A percentile compares a stretch with the other conserved stretches of the same genome.
Evolutionary conservation across 441 rosid species (phyloP).

Genomic region (Aquilaria agallochum): DNA sequence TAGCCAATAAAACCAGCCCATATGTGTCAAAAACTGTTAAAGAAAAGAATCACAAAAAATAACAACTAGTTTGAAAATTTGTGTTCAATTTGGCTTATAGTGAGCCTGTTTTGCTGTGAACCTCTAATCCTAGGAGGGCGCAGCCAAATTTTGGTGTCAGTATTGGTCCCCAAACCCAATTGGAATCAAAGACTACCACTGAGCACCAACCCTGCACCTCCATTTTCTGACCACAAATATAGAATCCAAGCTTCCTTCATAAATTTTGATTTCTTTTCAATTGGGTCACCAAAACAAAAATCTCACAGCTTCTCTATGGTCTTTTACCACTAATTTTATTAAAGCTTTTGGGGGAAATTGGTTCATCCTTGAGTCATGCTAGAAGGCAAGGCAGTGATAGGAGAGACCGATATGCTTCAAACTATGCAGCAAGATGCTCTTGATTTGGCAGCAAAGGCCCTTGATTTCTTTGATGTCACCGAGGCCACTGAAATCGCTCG

Average conservation of each 20-base stretch:
- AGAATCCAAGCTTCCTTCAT: not conserved
- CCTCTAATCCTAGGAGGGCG: too few relatives aligned
- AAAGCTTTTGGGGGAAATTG: not conserved
- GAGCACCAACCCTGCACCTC: not conserved
- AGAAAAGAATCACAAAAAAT: not conserved
- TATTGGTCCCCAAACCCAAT: too few relatives aligned
- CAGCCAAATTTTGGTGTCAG: too few relatives aligned
- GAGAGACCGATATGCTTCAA: constrained; percentile 76
- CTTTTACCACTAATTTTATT: too few relatives aligned
- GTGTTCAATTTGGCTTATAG: constrained; percentile 12
- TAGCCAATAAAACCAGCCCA: constrained; percentile 19
- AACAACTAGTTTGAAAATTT: too few relatives aligned
- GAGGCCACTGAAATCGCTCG: constrained; percentile 66
- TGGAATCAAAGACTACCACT: too few relatives aligned
- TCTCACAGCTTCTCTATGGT: constrained; percentile 4
- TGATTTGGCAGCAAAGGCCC: constrained; percentile 65
- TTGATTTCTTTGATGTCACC: constrained; percentile 73
- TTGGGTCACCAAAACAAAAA: not conserved
- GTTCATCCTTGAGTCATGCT: constrained; percentile 33
- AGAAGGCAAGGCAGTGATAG: constrained; percentile 78
- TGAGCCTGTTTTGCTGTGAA: too few relatives aligned
- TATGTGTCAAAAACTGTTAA: constrained; percentile 1
- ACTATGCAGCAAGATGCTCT: constrained; percentile 75
- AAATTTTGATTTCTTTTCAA: constrained; percentile 3
- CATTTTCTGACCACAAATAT: not conserved